Base-by-base conservation (phyloP, 2,329 filamentous ascomycete species). In the Neofusicoccum umdonicola region DNA sequence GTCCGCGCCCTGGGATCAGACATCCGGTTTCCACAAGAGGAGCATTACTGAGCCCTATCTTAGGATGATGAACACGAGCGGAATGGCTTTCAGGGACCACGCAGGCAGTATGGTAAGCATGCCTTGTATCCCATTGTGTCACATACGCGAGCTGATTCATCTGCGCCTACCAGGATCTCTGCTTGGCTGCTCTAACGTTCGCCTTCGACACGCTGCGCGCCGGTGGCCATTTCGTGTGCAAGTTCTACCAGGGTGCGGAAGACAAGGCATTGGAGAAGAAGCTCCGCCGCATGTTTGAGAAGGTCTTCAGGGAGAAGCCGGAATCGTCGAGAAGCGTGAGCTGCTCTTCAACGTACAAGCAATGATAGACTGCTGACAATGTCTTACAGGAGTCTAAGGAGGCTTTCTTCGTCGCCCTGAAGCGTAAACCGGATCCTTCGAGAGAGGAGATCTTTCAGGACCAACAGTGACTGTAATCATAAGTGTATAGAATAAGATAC, bases 21-120 rank as follows among this genome's bases (percentile, higher is more conserved):
- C 86, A 62, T 84, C 84, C 73, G 90, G 89, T 74, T 93, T 91
- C 82, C 89, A 87, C 82, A 89, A 90, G 82, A 92, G 87, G 82
- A 96, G 89, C 83, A 85, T 97, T 87, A 96, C 89, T 94, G 90
- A 95, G 87, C 92, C 93, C 69, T 95, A 96, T 88, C 78, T 81
- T 85, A 99, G 95, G 95, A 90, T 99, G 90, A 97, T 97, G 93
- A 99, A 99, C 80, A 97, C 94, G 71, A 97, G 91, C 80, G 95
- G 95, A 64, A 90, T 92, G 72, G 79, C 80, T 19, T 95, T 96
- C 74, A 87, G 88, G 69, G 95, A 99, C 78, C 95, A 99, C 79
- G 89, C 88, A 9, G 91, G 92, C 35, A 97, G 93, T 79, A 98
- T 99, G 92, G 94, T 97, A 80, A 75, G 89, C 17, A 44, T 37